Conservation (phyloP, 2,329 filamentous ascomycete genomes). For the Paradendryphiella salina region DNA sequence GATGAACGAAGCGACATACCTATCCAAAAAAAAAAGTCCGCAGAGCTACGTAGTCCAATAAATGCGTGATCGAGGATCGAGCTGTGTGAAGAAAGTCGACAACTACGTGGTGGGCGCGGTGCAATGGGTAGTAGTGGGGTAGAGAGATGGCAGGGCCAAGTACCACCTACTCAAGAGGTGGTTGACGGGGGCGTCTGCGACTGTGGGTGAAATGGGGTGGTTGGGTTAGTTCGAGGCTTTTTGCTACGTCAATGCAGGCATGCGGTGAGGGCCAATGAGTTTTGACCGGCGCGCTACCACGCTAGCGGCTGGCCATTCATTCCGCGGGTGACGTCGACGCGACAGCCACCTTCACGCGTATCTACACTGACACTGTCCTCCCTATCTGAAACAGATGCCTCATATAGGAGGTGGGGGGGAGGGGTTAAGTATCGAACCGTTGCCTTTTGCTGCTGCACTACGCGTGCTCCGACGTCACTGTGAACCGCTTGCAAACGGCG, state of each 20-base stretch:
- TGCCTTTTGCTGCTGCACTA: neutral
- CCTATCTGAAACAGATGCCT: conserved; percentile 1
- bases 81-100: neutral
- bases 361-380: conserved; percentile 5
- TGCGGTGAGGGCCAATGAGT: conserved; percentile 16
- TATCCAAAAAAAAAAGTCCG: conserved; percentile 14
- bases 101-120: neutral
- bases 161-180: conserved; percentile 1
- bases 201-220: conserved; percentile 17
- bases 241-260: conserved; percentile 17
- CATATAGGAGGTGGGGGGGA: too few species aligned
- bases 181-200: conserved; percentile 4
- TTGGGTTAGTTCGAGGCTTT: conserved; percentile 8
- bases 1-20: conserved; percentile 1
- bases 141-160: conserved; percentile 6
- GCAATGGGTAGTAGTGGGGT: conserved; percentile 6
- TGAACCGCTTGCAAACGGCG: neutral
- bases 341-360: conserved; percentile 27
- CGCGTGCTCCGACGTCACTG: conserved; percentile 9
- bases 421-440: too few species aligned
- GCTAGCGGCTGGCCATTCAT: conserved; percentile 1
- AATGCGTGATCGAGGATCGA: conserved; percentile 7
- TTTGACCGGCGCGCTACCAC: neutral
- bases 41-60: conserved; percentile 11
- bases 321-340: conserved; percentile 36